phyloP scores from a whole-genome alignment of 2,329 filamentous ascomycete species.

The Cytospora mali region DNA sequence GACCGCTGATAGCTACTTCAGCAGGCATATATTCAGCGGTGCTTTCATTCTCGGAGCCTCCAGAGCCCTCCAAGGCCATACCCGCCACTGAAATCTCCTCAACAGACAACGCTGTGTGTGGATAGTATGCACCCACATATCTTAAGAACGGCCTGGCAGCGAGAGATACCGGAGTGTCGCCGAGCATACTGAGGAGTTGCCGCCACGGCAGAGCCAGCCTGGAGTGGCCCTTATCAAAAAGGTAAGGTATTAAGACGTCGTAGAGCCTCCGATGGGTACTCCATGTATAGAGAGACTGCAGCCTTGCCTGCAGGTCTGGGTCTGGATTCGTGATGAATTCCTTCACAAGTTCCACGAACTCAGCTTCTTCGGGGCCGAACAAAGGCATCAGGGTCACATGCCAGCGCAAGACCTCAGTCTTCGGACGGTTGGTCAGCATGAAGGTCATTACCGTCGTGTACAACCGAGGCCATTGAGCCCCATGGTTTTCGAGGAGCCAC shows the following conservation, averaged over 20 bases:
- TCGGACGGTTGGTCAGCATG: constrained; percentile 45
- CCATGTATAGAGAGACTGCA: constrained; percentile 50
- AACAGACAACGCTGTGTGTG: constrained; percentile 40
- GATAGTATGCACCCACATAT: constrained; percentile 51
- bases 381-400: constrained; percentile 48
- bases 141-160: constrained; percentile 51
- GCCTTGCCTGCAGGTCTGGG: constrained; percentile 41
- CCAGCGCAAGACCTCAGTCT: constrained; percentile 48
- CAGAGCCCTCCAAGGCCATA: constrained; percentile 19
- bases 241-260: constrained; percentile 53
- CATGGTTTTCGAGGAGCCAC: constrained; percentile 44
- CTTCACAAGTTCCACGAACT: constrained; percentile 46
- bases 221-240: constrained; percentile 52
- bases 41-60: no score
- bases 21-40: background rate
- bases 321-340: constrained; percentile 44
- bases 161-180: constrained; percentile 46
- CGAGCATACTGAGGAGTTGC: constrained; percentile 41
- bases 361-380: constrained; percentile 46
- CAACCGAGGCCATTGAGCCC: constrained; percentile 51
- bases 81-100: constrained; percentile 40
- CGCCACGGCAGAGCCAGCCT: constrained; percentile 52
- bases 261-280: constrained; percentile 50
- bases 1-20: constrained; percentile 21
- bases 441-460: constrained; percentile 51